Conservation (phyloP, 257 asterid genomes). For the Lycium barbarum region DNA sequence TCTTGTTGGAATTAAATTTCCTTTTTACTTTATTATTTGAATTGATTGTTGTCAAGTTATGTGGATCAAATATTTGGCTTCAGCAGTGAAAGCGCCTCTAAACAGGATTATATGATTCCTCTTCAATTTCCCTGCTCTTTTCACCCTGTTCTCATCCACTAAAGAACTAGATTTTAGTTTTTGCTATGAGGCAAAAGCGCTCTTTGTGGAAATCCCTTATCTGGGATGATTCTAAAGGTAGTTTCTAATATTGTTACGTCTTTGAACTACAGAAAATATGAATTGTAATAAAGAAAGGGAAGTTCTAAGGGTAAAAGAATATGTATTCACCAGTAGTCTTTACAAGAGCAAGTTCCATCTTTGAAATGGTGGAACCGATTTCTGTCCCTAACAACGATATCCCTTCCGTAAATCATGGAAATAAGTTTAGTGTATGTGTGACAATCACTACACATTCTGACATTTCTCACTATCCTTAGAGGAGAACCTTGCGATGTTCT, state of each 20-base stretch:
- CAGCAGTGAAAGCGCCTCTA: neutral
- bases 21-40: neutral
- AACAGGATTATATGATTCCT: neutral
- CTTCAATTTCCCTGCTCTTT: neutral
- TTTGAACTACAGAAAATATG: conserved; percentile 6
- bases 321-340: conserved; percentile 73
- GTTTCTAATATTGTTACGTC: neutral
- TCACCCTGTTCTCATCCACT: neutral
- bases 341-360: conserved; percentile 82
- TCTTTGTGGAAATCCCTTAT: neutral
- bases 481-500: conserved; percentile 50
- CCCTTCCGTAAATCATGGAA: conserved; percentile 69
- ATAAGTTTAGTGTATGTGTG: conserved; percentile 72
- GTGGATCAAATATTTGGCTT: conserved; percentile 14
- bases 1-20: neutral
- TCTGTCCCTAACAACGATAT: conserved; percentile 70
- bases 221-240: neutral
- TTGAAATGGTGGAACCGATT: conserved; percentile 81
- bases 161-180: neutral
- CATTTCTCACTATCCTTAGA: conserved; percentile 71
- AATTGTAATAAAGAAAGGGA: neutral
- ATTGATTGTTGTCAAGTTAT: neutral
- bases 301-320: conserved; percentile 12
- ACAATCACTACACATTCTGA: conserved; percentile 90
- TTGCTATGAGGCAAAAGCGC: neutral